phyloP scores from a whole-genome alignment of 495 filamentous ascomycete genomes.

The Coniosporium apollinis region DNA sequence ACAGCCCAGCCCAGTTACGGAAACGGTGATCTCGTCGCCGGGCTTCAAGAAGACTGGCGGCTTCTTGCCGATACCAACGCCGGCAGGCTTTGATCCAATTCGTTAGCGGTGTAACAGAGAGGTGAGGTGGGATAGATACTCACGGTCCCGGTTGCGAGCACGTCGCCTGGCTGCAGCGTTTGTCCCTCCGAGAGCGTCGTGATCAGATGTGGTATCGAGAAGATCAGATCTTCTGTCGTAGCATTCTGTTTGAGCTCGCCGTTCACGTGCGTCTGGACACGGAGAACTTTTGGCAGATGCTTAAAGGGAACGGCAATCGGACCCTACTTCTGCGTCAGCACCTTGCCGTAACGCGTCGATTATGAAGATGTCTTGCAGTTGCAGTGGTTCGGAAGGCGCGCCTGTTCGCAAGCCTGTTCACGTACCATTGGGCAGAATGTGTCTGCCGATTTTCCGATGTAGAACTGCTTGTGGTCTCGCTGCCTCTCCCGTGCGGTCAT shows the following conservation, averaged over 20 bases:
- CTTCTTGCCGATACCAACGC: conserved; percentile 33
- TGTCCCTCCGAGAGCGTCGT: conserved; percentile 28
- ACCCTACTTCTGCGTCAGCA: too few relatives aligned
- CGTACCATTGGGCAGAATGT: conserved; percentile 38
- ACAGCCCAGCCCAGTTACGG: conserved; percentile 29
- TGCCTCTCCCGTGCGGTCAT: conserved; percentile 38
- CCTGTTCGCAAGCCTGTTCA: too few relatives aligned
- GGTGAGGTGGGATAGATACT: neutral
- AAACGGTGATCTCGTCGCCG: conserved; percentile 27
- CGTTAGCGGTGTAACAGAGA: neutral
- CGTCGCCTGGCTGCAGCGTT: conserved; percentile 29
- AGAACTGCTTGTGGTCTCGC: conserved; percentile 41
- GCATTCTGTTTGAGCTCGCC: conserved; percentile 27
- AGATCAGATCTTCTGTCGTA: conserved; percentile 29
- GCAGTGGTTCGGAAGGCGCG: too few relatives aligned
- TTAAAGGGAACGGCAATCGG: conserved; percentile 34
- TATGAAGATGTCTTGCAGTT: too few relatives aligned
- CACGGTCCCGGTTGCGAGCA: conserved; percentile 30
- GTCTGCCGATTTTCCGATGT: conserved; percentile 37
- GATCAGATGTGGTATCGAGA: conserved; percentile 27
- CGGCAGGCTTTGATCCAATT: conserved; percentile 21
- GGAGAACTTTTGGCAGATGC: conserved; percentile 24
- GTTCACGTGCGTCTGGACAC: conserved; percentile 29
- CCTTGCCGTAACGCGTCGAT: too few relatives aligned
- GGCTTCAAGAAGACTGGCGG: conserved; percentile 31